These are phyloP conservation scores for Lepraria neglecta DNA, from an alignment of 495 filamentous ascomycete genomes.

Conservation along the genomic window DNA sequence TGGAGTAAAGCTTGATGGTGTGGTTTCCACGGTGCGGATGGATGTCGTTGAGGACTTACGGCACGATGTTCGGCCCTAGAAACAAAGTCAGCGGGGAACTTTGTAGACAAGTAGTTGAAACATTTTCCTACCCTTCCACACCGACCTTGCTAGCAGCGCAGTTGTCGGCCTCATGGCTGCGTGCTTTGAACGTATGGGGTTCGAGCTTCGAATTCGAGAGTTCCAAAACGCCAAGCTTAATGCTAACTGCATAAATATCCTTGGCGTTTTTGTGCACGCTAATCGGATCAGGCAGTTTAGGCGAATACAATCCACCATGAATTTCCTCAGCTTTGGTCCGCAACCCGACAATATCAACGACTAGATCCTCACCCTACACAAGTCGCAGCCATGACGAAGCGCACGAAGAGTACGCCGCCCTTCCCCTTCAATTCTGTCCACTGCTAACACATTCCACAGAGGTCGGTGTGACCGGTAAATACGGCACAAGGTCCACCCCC, in stretches of 20 bases:
- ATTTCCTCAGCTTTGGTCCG: not conserved
- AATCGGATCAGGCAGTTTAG: constrained; percentile 1
- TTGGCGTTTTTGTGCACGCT: not conserved
- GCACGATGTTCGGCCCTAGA: constrained; percentile 50
- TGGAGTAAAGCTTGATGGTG: not conserved
- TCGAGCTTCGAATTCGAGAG: not conserved
- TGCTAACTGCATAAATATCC: not conserved
- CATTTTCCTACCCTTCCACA: constrained; percentile 60
- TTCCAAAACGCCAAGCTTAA: not conserved
- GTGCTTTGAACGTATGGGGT: not conserved
- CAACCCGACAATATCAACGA: not conserved
- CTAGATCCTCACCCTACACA: not conserved
- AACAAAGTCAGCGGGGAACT: constrained; percentile 26
- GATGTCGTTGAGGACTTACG: constrained; percentile 36
- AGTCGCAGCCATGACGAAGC: constrained; percentile 77
- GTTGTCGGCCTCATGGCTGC: constrained; percentile 54
- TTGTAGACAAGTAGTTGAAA: not conserved
- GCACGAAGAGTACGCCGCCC: constrained; percentile 66
- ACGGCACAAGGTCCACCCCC: constrained; percentile 55
- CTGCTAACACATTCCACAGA: constrained; percentile 38
- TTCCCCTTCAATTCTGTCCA: not conserved
- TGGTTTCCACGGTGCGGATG: not conserved
- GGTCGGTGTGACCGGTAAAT: constrained; percentile 80
- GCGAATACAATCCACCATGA: constrained; percentile 12
- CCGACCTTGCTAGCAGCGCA: constrained; percentile 57